Percentiles rank a stretch among this genome's conserved stretches.
Evolutionary conservation across 2,329 filamentous ascomycete genomes (phyloP).

Genomic region (Chrysosphaeria jannelii): DNA sequence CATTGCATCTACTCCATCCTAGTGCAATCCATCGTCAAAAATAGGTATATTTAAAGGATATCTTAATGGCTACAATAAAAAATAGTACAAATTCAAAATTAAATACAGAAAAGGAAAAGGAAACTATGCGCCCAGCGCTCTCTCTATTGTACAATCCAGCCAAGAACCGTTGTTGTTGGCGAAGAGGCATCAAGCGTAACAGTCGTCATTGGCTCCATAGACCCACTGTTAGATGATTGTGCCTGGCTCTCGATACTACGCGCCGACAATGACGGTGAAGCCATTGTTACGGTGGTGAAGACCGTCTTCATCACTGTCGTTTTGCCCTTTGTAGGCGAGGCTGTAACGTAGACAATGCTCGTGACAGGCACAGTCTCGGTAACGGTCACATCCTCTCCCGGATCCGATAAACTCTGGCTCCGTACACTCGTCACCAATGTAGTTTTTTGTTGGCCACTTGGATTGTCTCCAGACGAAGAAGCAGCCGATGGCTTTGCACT

Average conservation of each 20-base stretch:
- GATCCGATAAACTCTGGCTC: too few species aligned
- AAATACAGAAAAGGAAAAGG: conserved; percentile 1
- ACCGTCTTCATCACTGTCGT: too few species aligned
- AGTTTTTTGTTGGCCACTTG: too few species aligned
- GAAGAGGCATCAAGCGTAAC: background rate
- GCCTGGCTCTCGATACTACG: background rate
- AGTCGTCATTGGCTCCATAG: background rate
- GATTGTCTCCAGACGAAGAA: too few species aligned
- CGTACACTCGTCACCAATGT: too few species aligned
- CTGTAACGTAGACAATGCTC: conserved; percentile 1
- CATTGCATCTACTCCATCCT: too few species aligned
- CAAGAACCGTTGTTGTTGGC: background rate
- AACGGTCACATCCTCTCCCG: conserved; percentile 1
- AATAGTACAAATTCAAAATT: conserved; percentile 2
- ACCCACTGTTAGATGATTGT: too few species aligned
- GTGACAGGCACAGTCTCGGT: conserved; percentile 1
- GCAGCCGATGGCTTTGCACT: too few species aligned
- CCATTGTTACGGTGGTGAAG: too few species aligned
- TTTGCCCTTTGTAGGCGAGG: too few species aligned
- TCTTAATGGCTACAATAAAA: conserved; percentile 1
- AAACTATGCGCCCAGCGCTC: background rate
- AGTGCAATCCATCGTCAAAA: too few species aligned
- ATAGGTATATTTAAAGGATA: too few species aligned
- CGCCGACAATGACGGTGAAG: background rate
- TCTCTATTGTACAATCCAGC: background rate